phyloP scores from a whole-genome alignment of 106 monocot genomes.

The Dactylorhiza incarnata region DNA sequence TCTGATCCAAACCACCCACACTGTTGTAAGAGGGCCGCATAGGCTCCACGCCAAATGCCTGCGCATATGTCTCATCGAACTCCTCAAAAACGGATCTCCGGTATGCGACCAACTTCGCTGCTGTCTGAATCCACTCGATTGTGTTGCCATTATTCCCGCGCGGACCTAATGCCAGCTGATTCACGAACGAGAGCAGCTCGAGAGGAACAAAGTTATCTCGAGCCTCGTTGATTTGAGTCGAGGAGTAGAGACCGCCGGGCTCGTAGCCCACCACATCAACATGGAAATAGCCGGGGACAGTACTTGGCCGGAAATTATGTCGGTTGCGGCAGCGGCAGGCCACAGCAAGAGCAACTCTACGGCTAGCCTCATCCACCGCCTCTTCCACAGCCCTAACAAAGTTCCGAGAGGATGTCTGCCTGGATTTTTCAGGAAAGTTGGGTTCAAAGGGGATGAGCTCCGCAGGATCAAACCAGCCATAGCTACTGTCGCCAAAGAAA shows the following conservation, averaged over 20 bases:
- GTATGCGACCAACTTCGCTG: slow-evolving; percentile 29
- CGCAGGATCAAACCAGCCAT: slow-evolving; percentile 84
- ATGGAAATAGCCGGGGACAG: slow-evolving; percentile 29
- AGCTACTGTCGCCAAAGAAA: slow-evolving; percentile 94
- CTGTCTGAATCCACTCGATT: slow-evolving; percentile 21
- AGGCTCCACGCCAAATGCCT: slow-evolving; percentile 58
- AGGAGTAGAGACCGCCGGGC: slow-evolving; percentile 45
- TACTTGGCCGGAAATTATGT: slow-evolving; percentile 32
- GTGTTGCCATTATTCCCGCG: neutral
- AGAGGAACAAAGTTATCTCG: slow-evolving; percentile 42
- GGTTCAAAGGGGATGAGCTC: slow-evolving; percentile 73
- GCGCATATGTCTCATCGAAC: slow-evolving; percentile 51
- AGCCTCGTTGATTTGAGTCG: slow-evolving; percentile 38
- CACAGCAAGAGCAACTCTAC: slow-evolving; percentile 55
- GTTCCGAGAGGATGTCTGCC: slow-evolving; percentile 31
- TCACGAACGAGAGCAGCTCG: slow-evolving; percentile 30
- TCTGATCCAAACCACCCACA: slow-evolving; percentile 13
- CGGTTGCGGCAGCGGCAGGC: slow-evolving; percentile 55
- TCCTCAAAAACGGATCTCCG: slow-evolving; percentile 48
- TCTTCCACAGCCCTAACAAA: slow-evolving; percentile 76
- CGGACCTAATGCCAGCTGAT: slow-evolving; percentile 22
- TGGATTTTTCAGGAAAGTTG: slow-evolving; percentile 51
- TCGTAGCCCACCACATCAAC: slow-evolving; percentile 73
- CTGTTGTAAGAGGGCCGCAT: slow-evolving; percentile 18
- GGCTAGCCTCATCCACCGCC: slow-evolving; percentile 48